These are phyloP conservation scores for Gracilaria gracilis DNA, from an alignment of 23 red algal genomes.

Conservation along the genomic window DNA sequence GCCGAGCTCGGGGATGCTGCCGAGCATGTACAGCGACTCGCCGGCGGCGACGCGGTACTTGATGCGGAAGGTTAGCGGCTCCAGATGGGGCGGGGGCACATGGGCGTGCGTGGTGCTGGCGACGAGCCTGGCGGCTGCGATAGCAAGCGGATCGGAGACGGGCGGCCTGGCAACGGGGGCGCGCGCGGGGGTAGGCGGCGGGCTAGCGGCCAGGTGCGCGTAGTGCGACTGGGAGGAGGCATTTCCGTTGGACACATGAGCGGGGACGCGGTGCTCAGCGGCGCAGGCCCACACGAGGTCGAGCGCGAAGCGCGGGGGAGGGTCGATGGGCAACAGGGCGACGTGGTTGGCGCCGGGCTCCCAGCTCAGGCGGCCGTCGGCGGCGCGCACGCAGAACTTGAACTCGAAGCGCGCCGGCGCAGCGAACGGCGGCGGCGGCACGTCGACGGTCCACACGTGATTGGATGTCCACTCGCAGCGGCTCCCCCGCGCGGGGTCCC, in stretches of 20 bases:
- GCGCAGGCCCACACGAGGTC: constrained; percentile 8
- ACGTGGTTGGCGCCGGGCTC: constrained; percentile 64
- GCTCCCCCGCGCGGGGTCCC: constrained; percentile 8
- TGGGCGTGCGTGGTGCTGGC: background rate
- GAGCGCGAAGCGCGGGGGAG: constrained; percentile 21
- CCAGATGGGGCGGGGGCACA: background rate
- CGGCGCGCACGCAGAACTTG: constrained; percentile 64
- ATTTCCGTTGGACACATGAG: background rate
- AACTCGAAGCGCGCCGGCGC: constrained; percentile 73
- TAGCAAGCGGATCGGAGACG: constrained; percentile 23
- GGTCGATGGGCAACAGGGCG: constrained; percentile 40
- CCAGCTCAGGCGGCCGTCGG: constrained; percentile 29
- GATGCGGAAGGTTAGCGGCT: constrained; percentile 37
- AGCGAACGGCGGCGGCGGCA: constrained; percentile 6
- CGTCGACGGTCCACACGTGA: constrained; percentile 50
- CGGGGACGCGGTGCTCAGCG: background rate
- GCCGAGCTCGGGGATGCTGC: constrained; percentile 58
- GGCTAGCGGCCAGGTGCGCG: background rate
- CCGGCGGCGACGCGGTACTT: constrained; percentile 39
- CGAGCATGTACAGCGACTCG: constrained; percentile 51
- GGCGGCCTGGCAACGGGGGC: background rate
- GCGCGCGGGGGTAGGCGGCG: constrained; percentile 31
- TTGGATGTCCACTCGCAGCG: constrained; percentile 32
- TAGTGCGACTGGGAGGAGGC: background rate
- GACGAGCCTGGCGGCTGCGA: constrained; percentile 3